These are phyloP conservation scores for Ogataea methylovora DNA, from an alignment of 805 yeast species.

Conservation along the genomic window DNA sequence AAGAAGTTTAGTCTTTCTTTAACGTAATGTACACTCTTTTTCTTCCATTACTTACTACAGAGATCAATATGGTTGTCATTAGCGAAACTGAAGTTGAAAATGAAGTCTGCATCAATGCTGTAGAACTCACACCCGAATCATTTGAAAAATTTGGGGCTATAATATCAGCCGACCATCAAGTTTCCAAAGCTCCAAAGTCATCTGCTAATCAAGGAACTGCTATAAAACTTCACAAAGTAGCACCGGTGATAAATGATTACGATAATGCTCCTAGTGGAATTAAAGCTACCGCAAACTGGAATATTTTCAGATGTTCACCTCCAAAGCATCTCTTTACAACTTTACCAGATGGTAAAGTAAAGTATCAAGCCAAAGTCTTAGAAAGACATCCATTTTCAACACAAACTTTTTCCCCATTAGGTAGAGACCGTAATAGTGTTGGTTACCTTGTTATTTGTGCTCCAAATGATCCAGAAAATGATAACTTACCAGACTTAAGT, in stretches of 20 bases:
- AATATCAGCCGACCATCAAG: slow-evolving; percentile 71
- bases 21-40: too few relatives aligned
- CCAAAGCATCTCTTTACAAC: slow-evolving; percentile 50
- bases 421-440: slow-evolving; percentile 36
- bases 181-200: slow-evolving; percentile 33
- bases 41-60: too few relatives aligned
- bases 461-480: slow-evolving; percentile 30
- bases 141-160: slow-evolving; percentile 71
- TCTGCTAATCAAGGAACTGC: slow-evolving; percentile 96
- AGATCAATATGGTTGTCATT: neutral
- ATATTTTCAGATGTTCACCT: slow-evolving; percentile 75
- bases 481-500: slow-evolving; percentile 52
- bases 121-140: slow-evolving; percentile 54
- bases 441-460: slow-evolving; percentile 85
- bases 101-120: slow-evolving; percentile 30
- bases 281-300: slow-evolving; percentile 62
- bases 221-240: slow-evolving; percentile 62
- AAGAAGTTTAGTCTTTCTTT: too few relatives aligned
- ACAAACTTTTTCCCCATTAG: slow-evolving; percentile 91
- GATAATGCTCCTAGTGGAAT: slow-evolving; percentile 35
- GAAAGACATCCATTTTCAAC: slow-evolving; percentile 88
- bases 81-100: neutral
- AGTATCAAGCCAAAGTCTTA: slow-evolving; percentile 56
- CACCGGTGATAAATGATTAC: slow-evolving; percentile 55
- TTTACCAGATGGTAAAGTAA: slow-evolving; percentile 5